phyloP scores from a whole-genome alignment of 148 eudicot species.

The Arbutus unedo region DNA sequence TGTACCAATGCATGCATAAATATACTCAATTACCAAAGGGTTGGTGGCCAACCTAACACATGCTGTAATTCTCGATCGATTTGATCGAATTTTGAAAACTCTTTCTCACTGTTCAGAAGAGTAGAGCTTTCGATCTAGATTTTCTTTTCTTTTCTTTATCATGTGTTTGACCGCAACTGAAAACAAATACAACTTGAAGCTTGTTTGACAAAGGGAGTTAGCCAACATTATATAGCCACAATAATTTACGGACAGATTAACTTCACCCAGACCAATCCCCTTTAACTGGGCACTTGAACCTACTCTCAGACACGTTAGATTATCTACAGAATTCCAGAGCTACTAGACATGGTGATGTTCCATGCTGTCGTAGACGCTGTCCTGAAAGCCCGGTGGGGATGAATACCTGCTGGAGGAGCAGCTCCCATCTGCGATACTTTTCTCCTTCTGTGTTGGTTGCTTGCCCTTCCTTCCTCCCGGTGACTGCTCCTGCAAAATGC shows the following conservation, averaged over 20 bases:
- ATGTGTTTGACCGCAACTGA: neutral
- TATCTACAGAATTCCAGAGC: conserved; percentile 14
- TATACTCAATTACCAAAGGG: neutral
- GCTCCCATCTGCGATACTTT: conserved; percentile 29
- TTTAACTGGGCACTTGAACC: neutral
- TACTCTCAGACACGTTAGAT: neutral
- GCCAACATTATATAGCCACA: neutral
- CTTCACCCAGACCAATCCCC: neutral
- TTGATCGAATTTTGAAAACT: too few species aligned
- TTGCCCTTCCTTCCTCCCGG: conserved; percentile 40
- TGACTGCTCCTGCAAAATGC: conserved; percentile 33
- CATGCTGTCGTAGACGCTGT: conserved; percentile 38
- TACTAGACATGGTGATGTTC: conserved; percentile 16
- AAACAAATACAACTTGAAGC: neutral
- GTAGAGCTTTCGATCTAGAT: too few species aligned
- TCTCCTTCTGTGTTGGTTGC: conserved; percentile 35
- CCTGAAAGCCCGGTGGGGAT: conserved; percentile 40
- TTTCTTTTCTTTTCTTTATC: too few species aligned
- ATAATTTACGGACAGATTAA: neutral
- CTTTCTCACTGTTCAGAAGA: too few species aligned
- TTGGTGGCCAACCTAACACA: too few species aligned
- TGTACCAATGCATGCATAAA: neutral
- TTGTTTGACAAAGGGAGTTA: neutral
- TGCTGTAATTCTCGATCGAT: too few species aligned
- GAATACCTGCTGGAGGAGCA: conserved; percentile 34